These are phyloP conservation scores for Mariannaea sp. DNA, from an alignment of 2,329 filamentous ascomycete species.

Conservation along the genomic window DNA sequence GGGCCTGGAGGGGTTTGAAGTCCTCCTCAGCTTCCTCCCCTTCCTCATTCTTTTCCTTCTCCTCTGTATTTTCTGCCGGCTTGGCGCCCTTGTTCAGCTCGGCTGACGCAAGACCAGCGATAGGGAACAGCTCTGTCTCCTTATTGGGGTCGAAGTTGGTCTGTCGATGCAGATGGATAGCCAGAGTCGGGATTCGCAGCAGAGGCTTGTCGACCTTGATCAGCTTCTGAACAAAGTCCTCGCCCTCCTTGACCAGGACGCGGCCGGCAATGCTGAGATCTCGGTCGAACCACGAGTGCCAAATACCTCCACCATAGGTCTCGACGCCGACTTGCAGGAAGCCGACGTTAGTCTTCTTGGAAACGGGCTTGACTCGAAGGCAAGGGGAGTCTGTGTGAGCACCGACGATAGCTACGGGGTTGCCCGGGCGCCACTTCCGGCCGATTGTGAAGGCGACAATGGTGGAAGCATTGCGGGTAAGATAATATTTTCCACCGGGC, in stretches of 20 bases:
- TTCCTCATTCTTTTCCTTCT: conserved; percentile 42
- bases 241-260: conserved; percentile 75
- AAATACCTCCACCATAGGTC: conserved; percentile 94
- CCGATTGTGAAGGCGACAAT: conserved; percentile 93
- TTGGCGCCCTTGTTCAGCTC: conserved; percentile 80
- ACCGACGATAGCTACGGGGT: conserved; percentile 89
- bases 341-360: conserved; percentile 82
- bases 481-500: conserved; percentile 93
- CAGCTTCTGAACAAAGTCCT: conserved; percentile 79
- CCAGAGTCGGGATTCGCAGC: conserved; percentile 88
- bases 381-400: conserved; percentile 96
- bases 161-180: conserved; percentile 89
- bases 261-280: conserved; percentile 90
- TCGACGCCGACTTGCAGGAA: conserved; percentile 96
- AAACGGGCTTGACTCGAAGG: conserved; percentile 90
- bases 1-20: conserved; percentile 76
- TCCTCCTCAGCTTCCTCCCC: conserved; percentile 44
- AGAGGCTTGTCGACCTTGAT: conserved; percentile 91
- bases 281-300: conserved; percentile 98
- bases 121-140: conserved; percentile 93
- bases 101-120: conserved; percentile 82
- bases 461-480: conserved; percentile 91
- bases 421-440: conserved; percentile 87
- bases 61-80: conserved; percentile 47
- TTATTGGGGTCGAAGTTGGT: conserved; percentile 93